These are phyloP conservation scores for Kwoniella shandongensis DNA, from an alignment of 768 basidiomycete genomes.

Conservation along the genomic window DNA sequence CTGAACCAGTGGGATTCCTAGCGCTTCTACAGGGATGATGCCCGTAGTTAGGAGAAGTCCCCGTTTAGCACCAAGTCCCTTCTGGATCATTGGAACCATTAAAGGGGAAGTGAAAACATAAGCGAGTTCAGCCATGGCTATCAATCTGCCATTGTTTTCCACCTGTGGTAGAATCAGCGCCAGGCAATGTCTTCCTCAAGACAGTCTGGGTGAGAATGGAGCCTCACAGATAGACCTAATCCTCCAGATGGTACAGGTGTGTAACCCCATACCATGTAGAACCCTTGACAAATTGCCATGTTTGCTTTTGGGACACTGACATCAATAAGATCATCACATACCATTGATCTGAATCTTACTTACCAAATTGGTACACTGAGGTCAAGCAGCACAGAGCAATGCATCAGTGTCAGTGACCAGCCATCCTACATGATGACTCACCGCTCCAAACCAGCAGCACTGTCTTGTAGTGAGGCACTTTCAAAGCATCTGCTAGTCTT, in stretches of 20 bases:
- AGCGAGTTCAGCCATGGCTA: not conserved
- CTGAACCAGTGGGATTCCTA: slow-evolving; percentile 34
- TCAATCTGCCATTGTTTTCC: slow-evolving; percentile 3
- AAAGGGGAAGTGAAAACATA: slow-evolving; percentile 30
- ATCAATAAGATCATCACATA: not conserved
- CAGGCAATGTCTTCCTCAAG: not conserved
- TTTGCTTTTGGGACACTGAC: not conserved
- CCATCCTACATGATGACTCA: no score
- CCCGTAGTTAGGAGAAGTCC: slow-evolving; percentile 13
- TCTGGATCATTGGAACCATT: slow-evolving; percentile 27
- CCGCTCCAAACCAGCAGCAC: slow-evolving; percentile 1
- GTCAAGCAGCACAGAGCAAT: not conserved
- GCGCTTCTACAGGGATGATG: slow-evolving; percentile 22
- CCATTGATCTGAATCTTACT: not conserved
- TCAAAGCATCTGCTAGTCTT: slow-evolving; percentile 1
- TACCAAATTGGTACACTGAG: not conserved
- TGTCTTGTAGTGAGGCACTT: slow-evolving; percentile 5
- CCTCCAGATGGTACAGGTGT: slow-evolving; percentile 31
- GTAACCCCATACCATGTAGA: slow-evolving; percentile 36
- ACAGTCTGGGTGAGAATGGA: not conserved
- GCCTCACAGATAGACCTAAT: slow-evolving; percentile 36
- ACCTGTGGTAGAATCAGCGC: not conserved
- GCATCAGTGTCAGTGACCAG: not conserved
- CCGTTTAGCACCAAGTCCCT: slow-evolving; percentile 17
- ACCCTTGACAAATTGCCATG: slow-evolving; percentile 11